A percentile compares a stretch with the other conserved stretches of the same genome.
Conservation (phyloP, 768 basidiomycete genomes). For the Pisolithus marmoratus region DNA sequence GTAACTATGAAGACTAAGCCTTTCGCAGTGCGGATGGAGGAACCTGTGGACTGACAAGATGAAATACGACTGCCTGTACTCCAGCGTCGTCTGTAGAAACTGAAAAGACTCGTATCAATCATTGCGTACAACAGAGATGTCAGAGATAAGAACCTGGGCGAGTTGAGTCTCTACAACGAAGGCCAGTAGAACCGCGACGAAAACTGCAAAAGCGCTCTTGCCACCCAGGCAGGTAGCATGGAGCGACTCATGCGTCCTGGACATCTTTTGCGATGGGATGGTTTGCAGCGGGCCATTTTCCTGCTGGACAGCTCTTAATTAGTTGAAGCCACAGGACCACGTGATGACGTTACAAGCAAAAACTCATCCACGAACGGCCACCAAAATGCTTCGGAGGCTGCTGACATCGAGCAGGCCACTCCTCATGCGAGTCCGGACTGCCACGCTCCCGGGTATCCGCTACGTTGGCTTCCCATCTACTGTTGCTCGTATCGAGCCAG, state of each 20-base stretch:
- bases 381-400: constrained; percentile 62
- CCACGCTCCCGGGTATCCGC: constrained; percentile 27
- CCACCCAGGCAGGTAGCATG: constrained; percentile 37
- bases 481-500: constrained; percentile 2
- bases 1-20: constrained; percentile 47
- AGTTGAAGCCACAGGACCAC: neutral
- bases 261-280: neutral
- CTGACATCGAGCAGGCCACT: constrained; percentile 59
- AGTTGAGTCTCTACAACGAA: constrained; percentile 77
- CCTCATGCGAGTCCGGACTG: constrained; percentile 44
- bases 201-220: constrained; percentile 46
- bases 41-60: constrained; percentile 56
- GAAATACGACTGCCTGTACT: constrained; percentile 85
- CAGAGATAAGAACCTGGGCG: constrained; percentile 52
- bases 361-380: too few species aligned
- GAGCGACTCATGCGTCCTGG: neutral
- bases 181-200: constrained; percentile 54
- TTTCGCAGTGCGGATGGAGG: neutral
- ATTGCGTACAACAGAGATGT: neutral
- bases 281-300: too few species aligned
- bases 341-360: neutral
- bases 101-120: constrained; percentile 24
- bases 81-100: constrained; percentile 75
- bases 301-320: too few species aligned
- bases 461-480: constrained; percentile 27